Evolutionary conservation across 108 stramenopile species (phyloP).

Genomic region (Nitzschia inconspicua): DNA sequence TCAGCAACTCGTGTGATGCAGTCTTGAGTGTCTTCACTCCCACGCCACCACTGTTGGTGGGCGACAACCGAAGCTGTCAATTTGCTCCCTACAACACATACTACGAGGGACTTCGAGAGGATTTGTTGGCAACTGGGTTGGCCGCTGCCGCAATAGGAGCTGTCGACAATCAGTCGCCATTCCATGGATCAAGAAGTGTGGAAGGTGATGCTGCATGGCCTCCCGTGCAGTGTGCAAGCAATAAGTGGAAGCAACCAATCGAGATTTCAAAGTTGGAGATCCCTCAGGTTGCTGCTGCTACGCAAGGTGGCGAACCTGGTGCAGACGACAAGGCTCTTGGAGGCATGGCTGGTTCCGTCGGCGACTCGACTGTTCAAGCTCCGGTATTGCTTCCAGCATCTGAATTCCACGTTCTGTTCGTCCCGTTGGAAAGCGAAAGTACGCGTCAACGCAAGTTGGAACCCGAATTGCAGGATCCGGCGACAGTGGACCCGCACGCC

Average conservation of each 20-base stretch:
- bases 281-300: conserved; percentile 47
- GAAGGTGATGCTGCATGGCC: conserved; percentile 50
- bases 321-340: conserved; percentile 58
- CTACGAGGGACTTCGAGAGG: conserved; percentile 83
- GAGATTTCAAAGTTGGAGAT: conserved; percentile 72
- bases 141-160: conserved; percentile 56
- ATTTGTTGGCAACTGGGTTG: conserved; percentile 80
- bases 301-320: conserved; percentile 31
- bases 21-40: conserved; percentile 72
- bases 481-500: conserved; percentile 6
- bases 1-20: conserved; percentile 77
- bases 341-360: conserved; percentile 28
- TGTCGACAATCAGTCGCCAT: conserved; percentile 32
- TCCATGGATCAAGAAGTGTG: conserved; percentile 15
- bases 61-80: conserved; percentile 85
- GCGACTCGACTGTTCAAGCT: conserved; percentile 55
- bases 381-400: conserved; percentile 72
- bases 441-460: conserved; percentile 54
- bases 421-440: conserved; percentile 65
- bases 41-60: conserved; percentile 80
- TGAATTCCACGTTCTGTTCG: conserved; percentile 73
- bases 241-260: conserved; percentile 87
- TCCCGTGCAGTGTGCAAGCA: conserved; percentile 83
- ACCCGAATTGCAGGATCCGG: conserved; percentile 30
- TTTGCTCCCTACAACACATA: conserved; percentile 90